These are phyloP conservation scores for Vickermania ingenoplastis DNA, from an alignment of 208 protist genomes.

Conservation along the genomic window DNA sequence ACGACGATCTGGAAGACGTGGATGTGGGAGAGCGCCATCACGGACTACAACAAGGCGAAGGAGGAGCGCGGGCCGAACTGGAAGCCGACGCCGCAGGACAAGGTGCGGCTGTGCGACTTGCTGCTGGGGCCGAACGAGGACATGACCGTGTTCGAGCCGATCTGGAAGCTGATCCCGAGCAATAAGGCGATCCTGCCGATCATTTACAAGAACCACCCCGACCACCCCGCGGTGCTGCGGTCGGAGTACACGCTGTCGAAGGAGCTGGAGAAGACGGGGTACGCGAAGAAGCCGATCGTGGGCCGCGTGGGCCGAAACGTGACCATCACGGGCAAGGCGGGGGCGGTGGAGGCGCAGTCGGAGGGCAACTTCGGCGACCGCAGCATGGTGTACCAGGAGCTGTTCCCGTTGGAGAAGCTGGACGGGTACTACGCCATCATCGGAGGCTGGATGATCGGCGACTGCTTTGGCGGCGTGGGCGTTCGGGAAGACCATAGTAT, in stretches of 20 bases:
- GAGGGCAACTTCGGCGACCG: conserved; percentile 72
- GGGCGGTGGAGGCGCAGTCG: conserved; percentile 46
- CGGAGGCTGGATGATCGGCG: conserved; percentile 84
- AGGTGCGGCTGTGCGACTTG: conserved; percentile 81
- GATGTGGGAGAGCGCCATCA: conserved; percentile 87
- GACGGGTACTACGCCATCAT: conserved; percentile 84
- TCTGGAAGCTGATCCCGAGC: conserved; percentile 89
- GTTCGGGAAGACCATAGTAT: conserved; percentile 79
- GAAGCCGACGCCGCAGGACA: conserved; percentile 50
- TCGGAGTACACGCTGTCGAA: conserved; percentile 61
- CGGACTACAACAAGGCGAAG: conserved; percentile 50
- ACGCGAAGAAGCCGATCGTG: conserved; percentile 83
- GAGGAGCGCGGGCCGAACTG: conserved; percentile 51
- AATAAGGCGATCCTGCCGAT: conserved; percentile 89
- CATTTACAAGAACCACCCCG: conserved; percentile 73
- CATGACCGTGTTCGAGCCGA: conserved; percentile 78
- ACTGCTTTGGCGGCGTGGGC: conserved; percentile 65
- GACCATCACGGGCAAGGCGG: conserved; percentile 47
- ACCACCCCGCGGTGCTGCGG: conserved; percentile 60
- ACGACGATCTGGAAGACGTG: conserved; percentile 87
- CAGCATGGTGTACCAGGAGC: conserved; percentile 81
- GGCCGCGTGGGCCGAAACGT: conserved; percentile 82
- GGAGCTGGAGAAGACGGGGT: conserved; percentile 43
- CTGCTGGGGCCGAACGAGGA: conserved; percentile 56
- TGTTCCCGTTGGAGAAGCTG: conserved; percentile 51